Evolutionary conservation across 352 stramenopile species (phyloP).

Genomic region (Globisporangium sylvaticum): DNA sequence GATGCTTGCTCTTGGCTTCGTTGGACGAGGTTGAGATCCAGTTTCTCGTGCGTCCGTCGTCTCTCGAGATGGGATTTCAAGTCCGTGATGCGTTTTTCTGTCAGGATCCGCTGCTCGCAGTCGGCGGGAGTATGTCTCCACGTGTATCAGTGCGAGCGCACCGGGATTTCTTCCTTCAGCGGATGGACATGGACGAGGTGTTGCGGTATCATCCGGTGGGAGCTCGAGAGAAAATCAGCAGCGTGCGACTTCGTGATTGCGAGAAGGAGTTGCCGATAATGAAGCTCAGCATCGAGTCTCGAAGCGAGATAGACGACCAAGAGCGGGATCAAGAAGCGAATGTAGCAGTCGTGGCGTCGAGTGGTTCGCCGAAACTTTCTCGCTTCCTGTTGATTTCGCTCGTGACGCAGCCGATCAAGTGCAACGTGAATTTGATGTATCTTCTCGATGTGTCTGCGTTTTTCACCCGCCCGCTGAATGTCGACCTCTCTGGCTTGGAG

Average conservation of each 20-base stretch:
- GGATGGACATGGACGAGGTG: slow-evolving; percentile 74
- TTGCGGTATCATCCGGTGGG: slow-evolving; percentile 56
- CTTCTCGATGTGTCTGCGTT: slow-evolving; percentile 62
- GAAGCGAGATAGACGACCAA: slow-evolving; percentile 16
- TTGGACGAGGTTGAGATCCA: slow-evolving; percentile 70
- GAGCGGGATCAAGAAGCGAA: slow-evolving; percentile 13
- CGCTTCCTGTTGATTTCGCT: slow-evolving; percentile 54
- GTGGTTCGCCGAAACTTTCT: slow-evolving; percentile 1
- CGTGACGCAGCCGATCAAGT: slow-evolving; percentile 79
- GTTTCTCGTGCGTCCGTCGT: slow-evolving; percentile 59
- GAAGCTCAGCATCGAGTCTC: slow-evolving; percentile 56
- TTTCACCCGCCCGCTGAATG: slow-evolving; percentile 66
- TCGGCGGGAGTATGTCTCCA: not conserved
- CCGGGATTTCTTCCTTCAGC: slow-evolving; percentile 60
- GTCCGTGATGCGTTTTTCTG: slow-evolving; percentile 69
- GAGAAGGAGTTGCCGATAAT: slow-evolving; percentile 68
- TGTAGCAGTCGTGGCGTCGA: slow-evolving; percentile 7
- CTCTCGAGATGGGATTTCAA: slow-evolving; percentile 64
- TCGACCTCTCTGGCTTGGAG: slow-evolving; percentile 72
- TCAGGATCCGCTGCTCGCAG: slow-evolving; percentile 21
- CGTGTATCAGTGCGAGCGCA: not conserved
- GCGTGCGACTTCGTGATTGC: slow-evolving; percentile 60
- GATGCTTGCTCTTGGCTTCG: slow-evolving; percentile 25
- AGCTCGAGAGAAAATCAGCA: slow-evolving; percentile 67
- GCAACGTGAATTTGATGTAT: slow-evolving; percentile 72